Percentiles rank a stretch among this genome's conserved stretches.
Conservation (phyloP, 2,329 filamentous ascomycete genomes). For the Aureobasidium sp. region DNA sequence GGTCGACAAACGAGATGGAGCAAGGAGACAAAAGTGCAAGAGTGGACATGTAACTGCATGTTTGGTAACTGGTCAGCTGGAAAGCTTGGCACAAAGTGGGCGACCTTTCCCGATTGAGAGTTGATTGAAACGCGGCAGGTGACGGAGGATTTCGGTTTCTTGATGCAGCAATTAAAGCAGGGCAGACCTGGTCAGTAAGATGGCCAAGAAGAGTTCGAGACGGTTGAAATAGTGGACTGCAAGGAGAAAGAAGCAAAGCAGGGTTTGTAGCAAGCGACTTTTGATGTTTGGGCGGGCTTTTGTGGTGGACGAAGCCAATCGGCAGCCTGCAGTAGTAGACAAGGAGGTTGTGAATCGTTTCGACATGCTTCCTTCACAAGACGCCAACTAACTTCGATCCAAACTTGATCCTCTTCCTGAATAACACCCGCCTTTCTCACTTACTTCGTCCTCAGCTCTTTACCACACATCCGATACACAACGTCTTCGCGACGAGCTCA, state of each 20-base stretch:
- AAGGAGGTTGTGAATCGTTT: slow-evolving; percentile 5
- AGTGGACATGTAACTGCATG: not conserved
- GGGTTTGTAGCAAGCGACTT: not conserved
- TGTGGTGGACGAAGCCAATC: slow-evolving; percentile 1
- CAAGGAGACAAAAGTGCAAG: not conserved
- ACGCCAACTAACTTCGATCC: not conserved
- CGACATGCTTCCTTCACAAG: not conserved
- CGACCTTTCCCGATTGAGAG: not conserved
- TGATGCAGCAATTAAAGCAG: not conserved
- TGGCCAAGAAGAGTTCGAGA: not conserved
- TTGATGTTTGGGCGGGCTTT: not conserved
- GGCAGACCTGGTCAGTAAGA: not conserved
- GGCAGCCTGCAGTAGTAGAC: not conserved
- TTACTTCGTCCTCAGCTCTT: not conserved
- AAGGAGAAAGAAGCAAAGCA: not conserved
- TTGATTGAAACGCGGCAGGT: slow-evolving; percentile 4
- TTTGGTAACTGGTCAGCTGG: not conserved
- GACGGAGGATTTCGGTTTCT: not conserved
- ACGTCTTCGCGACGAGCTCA: not conserved
- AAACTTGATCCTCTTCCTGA: not conserved
- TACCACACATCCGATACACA: not conserved
- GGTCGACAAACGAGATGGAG: not conserved
- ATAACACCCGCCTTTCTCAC: not conserved
- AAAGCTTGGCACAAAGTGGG: not conserved
- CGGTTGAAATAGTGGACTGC: not conserved